A percentile compares a stretch with the other conserved stretches of the same genome.
Conservation (phyloP, 495 filamentous ascomycete genomes). For the Penicillium maclennaniae region DNA sequence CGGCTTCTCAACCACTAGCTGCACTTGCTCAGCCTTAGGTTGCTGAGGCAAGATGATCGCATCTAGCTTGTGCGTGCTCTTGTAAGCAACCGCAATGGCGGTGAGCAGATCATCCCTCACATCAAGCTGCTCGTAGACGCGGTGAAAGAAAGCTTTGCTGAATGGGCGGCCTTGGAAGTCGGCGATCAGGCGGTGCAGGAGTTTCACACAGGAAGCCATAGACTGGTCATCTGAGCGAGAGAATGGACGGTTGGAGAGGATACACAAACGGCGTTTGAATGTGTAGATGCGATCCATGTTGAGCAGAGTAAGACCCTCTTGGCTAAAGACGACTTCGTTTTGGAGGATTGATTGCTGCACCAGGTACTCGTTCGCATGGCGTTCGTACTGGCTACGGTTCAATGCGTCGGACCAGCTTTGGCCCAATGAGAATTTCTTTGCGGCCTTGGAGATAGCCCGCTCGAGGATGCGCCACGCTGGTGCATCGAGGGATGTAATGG, state of each 20-base stretch:
- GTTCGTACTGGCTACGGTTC: slow-evolving; percentile 35
- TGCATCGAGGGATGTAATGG: slow-evolving; percentile 37
- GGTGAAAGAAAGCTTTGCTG: slow-evolving; percentile 54
- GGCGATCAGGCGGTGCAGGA: slow-evolving; percentile 60
- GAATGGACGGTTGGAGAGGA: slow-evolving; percentile 42
- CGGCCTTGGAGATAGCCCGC: slow-evolving; percentile 38
- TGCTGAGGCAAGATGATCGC: slow-evolving; percentile 38
- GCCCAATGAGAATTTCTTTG: slow-evolving; percentile 41
- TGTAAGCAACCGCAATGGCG: slow-evolving; percentile 56
- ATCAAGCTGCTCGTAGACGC: slow-evolving; percentile 60
- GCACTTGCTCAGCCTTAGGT: slow-evolving; percentile 16
- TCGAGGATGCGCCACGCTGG: slow-evolving; percentile 36
- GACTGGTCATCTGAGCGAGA: slow-evolving; percentile 32
- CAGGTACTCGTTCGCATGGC: slow-evolving; percentile 48
- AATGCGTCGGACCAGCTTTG: slow-evolving; percentile 44
- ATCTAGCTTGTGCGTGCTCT: slow-evolving; percentile 49
- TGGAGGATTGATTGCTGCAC: slow-evolving; percentile 62
- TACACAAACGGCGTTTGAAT: slow-evolving; percentile 62
- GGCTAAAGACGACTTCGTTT: slow-evolving; percentile 65
- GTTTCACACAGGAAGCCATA: slow-evolving; percentile 46
- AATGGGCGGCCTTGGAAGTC: slow-evolving; percentile 56
- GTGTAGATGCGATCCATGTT: slow-evolving; percentile 70
- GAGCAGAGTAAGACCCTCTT: slow-evolving; percentile 64
- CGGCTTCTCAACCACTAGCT: background rate
- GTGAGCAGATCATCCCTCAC: slow-evolving; percentile 50